A percentile compares a stretch with the other conserved stretches of the same genome.
Evolutionary conservation across 1,284 basidiomycete genomes (phyloP).

Genomic region (Garcileccinum viscosum): DNA sequence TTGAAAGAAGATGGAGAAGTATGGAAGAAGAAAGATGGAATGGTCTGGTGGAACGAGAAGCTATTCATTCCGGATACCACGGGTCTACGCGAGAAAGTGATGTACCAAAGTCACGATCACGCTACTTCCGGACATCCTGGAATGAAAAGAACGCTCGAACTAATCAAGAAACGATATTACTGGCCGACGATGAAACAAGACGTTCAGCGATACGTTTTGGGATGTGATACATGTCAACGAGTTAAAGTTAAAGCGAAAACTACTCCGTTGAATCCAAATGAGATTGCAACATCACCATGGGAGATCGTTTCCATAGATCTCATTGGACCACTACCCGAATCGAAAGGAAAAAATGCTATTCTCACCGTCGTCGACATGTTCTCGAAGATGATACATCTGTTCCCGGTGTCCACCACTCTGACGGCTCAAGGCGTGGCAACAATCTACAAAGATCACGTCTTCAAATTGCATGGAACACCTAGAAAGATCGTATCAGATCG

Average conservation of each 20-base stretch:
- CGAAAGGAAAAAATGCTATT: neutral
- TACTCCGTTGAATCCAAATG: neutral
- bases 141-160: neutral
- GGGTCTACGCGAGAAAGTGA: neutral
- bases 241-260: neutral
- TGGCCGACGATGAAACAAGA: neutral
- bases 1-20: too few species aligned
- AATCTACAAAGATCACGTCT: slow-evolving; percentile 37
- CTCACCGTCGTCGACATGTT: neutral
- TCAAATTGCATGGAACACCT: slow-evolving; percentile 23
- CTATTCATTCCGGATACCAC: too few species aligned
- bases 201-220: fast-evolving
- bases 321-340: neutral
- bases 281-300: neutral
- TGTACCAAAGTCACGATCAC: neutral
- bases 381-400: slow-evolving; percentile 2
- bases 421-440: slow-evolving; percentile 34
- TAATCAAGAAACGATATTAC: neutral
- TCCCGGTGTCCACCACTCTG: neutral
- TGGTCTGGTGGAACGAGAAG: too few species aligned
- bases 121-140: neutral
- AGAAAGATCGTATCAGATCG: slow-evolving; percentile 5
- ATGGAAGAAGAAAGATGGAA: too few species aligned
- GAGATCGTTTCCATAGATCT: neutral
- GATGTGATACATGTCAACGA: neutral